phyloP scores from a whole-genome alignment of 2,329 filamentous ascomycete genomes.

The Colletotrichum horii region DNA sequence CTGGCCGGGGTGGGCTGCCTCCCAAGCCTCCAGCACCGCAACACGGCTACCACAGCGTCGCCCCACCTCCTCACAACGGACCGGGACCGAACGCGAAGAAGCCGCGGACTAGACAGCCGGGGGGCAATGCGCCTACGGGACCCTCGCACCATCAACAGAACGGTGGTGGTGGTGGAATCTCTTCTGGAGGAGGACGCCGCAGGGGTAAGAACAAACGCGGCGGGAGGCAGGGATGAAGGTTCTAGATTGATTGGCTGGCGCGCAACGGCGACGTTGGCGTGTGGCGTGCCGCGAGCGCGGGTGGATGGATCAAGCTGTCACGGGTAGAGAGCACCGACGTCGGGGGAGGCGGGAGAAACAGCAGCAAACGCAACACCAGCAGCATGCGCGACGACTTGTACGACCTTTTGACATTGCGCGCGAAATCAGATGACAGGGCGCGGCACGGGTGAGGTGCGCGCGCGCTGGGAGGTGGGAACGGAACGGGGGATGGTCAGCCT shows the following conservation, averaged over 20 bases:
- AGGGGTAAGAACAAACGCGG: slow-evolving; percentile 20
- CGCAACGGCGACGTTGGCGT: not conserved
- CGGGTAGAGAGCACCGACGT: not conserved
- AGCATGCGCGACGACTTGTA: slow-evolving; percentile 13
- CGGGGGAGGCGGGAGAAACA: not conserved
- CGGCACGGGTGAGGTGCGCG: not conserved
- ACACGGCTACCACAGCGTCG: slow-evolving; percentile 12
- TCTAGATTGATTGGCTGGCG: slow-evolving; percentile 5
- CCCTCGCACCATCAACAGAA: slow-evolving; percentile 4
- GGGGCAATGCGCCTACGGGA: not conserved
- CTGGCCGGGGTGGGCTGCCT: not conserved
- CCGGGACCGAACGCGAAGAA: slow-evolving; percentile 17
- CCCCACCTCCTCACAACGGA: slow-evolving; percentile 9
- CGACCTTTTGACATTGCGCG: slow-evolving; percentile 5
- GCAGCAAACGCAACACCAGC: not conserved
- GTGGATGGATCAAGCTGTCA: not conserved
- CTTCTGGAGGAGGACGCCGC: not conserved
- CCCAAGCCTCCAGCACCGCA: slow-evolving; percentile 20
- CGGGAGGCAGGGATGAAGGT: slow-evolving; percentile 16
- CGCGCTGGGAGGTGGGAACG: not conserved
- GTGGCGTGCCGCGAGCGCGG: not conserved
- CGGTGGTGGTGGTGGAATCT: not conserved
- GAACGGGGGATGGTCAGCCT: slow-evolving; percentile 12
- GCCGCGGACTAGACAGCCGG: slow-evolving; percentile 1
- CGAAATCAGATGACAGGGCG: slow-evolving; percentile 3